Percentiles rank a stretch among this genome's conserved stretches.
These are phyloP conservation scores for Lactarius psammicola DNA, from an alignment of 768 basidiomycete species.

Conservation along the genomic window DNA sequence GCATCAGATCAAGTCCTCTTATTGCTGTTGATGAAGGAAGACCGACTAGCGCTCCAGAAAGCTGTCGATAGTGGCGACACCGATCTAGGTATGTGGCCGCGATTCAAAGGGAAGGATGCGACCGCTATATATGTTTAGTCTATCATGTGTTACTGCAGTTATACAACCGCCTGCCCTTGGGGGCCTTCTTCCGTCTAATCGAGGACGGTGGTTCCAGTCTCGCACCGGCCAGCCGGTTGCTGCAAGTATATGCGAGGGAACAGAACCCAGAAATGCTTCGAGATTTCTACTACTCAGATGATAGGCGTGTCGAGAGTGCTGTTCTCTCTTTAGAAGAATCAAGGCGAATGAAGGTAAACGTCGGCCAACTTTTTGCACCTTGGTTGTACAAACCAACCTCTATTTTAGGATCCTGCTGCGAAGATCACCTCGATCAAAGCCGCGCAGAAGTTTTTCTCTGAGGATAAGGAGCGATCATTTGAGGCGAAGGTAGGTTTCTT, in stretches of 20 bases:
- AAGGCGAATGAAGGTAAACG: conserved; percentile 55
- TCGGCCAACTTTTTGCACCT: background rate
- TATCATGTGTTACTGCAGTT: conserved; percentile 92
- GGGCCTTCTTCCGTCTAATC: conserved; percentile 90
- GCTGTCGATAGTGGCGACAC: conserved; percentile 95
- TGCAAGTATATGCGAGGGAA: conserved; percentile 89
- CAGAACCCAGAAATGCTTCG: conserved; percentile 89
- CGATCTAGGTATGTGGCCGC: conserved; percentile 66
- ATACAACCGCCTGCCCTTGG: conserved; percentile 77
- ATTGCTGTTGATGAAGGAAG: conserved; percentile 93
- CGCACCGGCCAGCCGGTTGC: conserved; percentile 68
- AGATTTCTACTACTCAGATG: conserved; percentile 98
- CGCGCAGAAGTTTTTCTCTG: conserved; percentile 90
- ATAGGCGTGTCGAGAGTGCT: conserved; percentile 90
- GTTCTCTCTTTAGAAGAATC: conserved; percentile 87
- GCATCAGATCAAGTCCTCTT: conserved; percentile 93
- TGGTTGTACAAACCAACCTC: background rate
- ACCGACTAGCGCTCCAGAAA: conserved; percentile 79
- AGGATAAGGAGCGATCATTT: conserved; percentile 88
- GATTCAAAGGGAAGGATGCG: background rate
- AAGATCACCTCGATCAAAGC: conserved; percentile 70
- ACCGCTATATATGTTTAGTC: conserved; percentile 46
- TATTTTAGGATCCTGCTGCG: conserved; percentile 63
- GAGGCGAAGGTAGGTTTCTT: conserved; percentile 75
- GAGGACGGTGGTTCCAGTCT: conserved; percentile 84